Conservation (phyloP, 2,329 filamentous ascomycete genomes). For the Sarocladiaceae sp. region DNA sequence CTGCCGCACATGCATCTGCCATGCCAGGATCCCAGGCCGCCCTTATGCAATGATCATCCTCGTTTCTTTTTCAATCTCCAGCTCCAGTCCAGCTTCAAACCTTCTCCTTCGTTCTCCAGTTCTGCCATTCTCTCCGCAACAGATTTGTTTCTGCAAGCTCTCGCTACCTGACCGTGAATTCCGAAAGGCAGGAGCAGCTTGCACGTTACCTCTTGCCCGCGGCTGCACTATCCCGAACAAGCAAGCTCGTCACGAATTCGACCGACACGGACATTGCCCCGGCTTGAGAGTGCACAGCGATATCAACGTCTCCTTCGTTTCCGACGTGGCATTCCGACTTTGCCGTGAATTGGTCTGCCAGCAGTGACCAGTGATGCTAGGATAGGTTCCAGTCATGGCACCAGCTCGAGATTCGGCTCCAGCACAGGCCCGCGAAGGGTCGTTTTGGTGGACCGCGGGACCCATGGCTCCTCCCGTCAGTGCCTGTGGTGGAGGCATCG, state of each 20-base stretch:
- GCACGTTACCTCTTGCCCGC: too few relatives aligned
- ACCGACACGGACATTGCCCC: background rate
- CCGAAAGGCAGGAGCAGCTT: too few relatives aligned
- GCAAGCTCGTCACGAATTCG: too few relatives aligned
- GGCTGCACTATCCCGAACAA: too few relatives aligned
- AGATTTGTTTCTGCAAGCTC: too few relatives aligned
- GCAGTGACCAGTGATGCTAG: background rate
- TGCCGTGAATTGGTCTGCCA: background rate
- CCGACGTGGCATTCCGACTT: too few relatives aligned
- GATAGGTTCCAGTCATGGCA: background rate
- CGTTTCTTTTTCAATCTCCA: slow-evolving; percentile 3
- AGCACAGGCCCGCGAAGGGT: background rate
- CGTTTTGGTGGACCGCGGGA: slow-evolving; percentile 3
- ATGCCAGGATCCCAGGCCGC: background rate
- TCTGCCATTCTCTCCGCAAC: too few relatives aligned
- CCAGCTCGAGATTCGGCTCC: background rate
- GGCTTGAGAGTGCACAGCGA: too few relatives aligned
- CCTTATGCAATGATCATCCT: slow-evolving; percentile 5
- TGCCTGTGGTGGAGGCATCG: slow-evolving; percentile 1
- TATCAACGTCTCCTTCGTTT: too few relatives aligned
- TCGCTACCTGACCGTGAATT: too few relatives aligned
- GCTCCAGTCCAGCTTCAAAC: background rate
- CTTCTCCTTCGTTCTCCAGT: background rate
- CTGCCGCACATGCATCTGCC: background rate
- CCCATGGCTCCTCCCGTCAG: slow-evolving; percentile 1